These are phyloP conservation scores for Kuraishia piskuri DNA, from an alignment of 805 yeast species.

Conservation along the genomic window DNA sequence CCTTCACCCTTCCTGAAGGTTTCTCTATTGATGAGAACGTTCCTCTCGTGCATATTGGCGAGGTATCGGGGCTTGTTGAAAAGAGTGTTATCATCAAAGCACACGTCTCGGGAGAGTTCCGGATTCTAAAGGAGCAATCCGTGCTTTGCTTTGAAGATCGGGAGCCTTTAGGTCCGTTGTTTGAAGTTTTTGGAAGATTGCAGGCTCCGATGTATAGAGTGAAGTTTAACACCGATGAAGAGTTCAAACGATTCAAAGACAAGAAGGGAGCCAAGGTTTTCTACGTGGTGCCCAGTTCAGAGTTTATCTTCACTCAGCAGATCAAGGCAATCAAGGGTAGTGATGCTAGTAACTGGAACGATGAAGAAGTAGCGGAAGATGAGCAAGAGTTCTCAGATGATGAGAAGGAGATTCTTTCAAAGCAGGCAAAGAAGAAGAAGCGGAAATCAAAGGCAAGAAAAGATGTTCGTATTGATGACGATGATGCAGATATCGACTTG, in stretches of 20 bases:
- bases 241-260: slow-evolving; percentile 35
- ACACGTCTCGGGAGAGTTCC: slow-evolving; percentile 68
- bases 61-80: slow-evolving; percentile 60
- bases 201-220: slow-evolving; percentile 77
- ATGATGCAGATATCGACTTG: neutral
- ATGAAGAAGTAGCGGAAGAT: slow-evolving; percentile 87
- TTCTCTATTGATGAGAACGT: slow-evolving; percentile 51
- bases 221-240: slow-evolving; percentile 46
- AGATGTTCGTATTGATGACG: neutral
- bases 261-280: slow-evolving; percentile 50
- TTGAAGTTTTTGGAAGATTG: slow-evolving; percentile 86
- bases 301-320: slow-evolving; percentile 68
- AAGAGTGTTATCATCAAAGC: slow-evolving; percentile 67
- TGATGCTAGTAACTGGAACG: slow-evolving; percentile 92
- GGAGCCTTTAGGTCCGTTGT: slow-evolving; percentile 63
- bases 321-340: slow-evolving; percentile 72
- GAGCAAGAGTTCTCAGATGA: slow-evolving; percentile 96
- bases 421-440: slow-evolving; percentile 53
- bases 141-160: slow-evolving; percentile 71
- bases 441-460: slow-evolving; percentile 21
- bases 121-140: slow-evolving; percentile 75
- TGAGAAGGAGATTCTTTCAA: slow-evolving; percentile 72
- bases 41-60: slow-evolving; percentile 67
- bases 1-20: slow-evolving; percentile 60
- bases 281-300: slow-evolving; percentile 75